These are phyloP conservation scores for Boletellus ananiceps DNA, from an alignment of 768 basidiomycete genomes.

Conservation along the genomic window DNA sequence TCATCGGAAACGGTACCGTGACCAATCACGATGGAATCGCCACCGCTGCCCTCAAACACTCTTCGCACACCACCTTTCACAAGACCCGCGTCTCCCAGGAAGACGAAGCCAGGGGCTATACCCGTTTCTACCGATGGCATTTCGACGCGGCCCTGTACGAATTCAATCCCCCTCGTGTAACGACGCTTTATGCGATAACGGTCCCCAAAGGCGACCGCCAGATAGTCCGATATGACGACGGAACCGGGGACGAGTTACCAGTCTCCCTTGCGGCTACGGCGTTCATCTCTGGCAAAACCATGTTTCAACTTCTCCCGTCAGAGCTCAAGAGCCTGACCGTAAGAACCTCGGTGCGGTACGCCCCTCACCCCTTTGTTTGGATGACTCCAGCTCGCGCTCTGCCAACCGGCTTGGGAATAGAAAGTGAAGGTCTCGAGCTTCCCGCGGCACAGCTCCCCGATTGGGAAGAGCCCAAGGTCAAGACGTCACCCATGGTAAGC, in stretches of 20 bases:
- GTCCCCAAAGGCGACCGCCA: slow-evolving; percentile 67
- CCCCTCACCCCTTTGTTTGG: slow-evolving; percentile 88
- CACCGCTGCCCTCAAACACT: slow-evolving; percentile 80
- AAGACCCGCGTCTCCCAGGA: slow-evolving; percentile 68
- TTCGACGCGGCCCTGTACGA: slow-evolving; percentile 86
- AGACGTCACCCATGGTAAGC: slow-evolving; percentile 62
- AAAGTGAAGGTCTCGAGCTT: slow-evolving; percentile 70
- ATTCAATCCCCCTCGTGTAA: slow-evolving; percentile 77
- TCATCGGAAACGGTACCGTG: slow-evolving; percentile 84
- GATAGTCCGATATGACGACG: slow-evolving; percentile 76
- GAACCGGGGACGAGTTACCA: slow-evolving; percentile 73
- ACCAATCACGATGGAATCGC: slow-evolving; percentile 78
- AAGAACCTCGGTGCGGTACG: slow-evolving; percentile 67
- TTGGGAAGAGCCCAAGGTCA: slow-evolving; percentile 78
- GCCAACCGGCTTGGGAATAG: slow-evolving; percentile 80
- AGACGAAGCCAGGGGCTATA: slow-evolving; percentile 72
- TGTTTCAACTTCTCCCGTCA: slow-evolving; percentile 74
- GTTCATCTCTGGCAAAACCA: slow-evolving; percentile 74
- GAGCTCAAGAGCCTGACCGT: slow-evolving; percentile 79
- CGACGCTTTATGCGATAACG: slow-evolving; percentile 74
- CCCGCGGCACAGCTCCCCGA: slow-evolving; percentile 61
- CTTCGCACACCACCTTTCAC: slow-evolving; percentile 83
- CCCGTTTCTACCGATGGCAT: slow-evolving; percentile 89
- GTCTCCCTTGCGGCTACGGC: slow-evolving; percentile 88
- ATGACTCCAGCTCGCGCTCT: slow-evolving; percentile 74